Conservation (phyloP, 768 basidiomycete genomes). For the Pleurotus eryngii region DNA sequence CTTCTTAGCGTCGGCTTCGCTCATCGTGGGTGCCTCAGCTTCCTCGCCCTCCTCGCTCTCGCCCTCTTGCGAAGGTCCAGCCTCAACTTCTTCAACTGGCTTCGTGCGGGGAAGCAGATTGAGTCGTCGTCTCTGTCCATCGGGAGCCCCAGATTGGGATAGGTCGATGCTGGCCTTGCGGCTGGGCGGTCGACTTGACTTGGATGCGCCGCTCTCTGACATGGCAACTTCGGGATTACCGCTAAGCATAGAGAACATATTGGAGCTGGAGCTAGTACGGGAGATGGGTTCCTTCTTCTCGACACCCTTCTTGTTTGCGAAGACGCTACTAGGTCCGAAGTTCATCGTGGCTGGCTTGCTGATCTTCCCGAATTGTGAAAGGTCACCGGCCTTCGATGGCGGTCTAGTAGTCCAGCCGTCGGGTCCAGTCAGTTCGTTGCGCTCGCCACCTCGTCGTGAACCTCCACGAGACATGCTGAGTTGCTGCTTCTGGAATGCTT, state of each 20-base stretch:
- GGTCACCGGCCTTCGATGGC: constrained; percentile 77
- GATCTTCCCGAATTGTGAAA: constrained; percentile 88
- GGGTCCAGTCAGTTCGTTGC: constrained; percentile 53
- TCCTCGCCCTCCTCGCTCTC: constrained; percentile 46
- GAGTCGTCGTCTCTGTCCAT: constrained; percentile 66
- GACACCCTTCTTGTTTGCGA: constrained; percentile 66
- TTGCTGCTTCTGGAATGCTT: constrained; percentile 49
- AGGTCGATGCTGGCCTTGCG: constrained; percentile 52
- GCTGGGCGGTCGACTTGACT: constrained; percentile 49
- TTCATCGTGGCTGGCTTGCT: constrained; percentile 60
- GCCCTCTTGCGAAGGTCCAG: constrained; percentile 44
- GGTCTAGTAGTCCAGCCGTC: constrained; percentile 89
- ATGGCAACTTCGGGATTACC: constrained; percentile 54
- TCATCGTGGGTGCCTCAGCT: constrained; percentile 44
- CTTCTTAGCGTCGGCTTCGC: constrained; percentile 63
- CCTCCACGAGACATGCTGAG: constrained; percentile 87
- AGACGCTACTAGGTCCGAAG: constrained; percentile 85
- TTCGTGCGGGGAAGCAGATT: constrained; percentile 78
- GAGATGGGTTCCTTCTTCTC: constrained; percentile 71
- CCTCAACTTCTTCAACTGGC: constrained; percentile 43
- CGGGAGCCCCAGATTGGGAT: constrained; percentile 39
- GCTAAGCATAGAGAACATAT: constrained; percentile 87
- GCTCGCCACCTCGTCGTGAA: constrained; percentile 81
- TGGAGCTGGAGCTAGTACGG: constrained; percentile 73
- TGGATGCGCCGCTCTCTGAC: constrained; percentile 42